These are phyloP conservation scores for Daldinia grandis DNA, from an alignment of 495 filamentous ascomycete genomes.

Conservation along the genomic window DNA sequence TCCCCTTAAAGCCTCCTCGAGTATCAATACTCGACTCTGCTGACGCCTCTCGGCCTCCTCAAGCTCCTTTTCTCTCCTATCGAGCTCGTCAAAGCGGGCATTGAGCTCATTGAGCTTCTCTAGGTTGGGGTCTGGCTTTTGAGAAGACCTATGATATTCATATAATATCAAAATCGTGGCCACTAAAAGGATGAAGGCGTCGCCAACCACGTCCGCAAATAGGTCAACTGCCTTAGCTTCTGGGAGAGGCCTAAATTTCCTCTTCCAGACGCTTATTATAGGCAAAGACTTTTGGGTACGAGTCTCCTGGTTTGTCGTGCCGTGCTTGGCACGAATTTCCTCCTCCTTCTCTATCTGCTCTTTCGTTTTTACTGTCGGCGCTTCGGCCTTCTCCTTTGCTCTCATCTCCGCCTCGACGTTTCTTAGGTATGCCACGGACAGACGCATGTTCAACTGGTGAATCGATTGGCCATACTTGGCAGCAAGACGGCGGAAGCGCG, in stretches of 20 bases:
- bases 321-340: constrained; percentile 56
- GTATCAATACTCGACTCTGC: constrained; percentile 64
- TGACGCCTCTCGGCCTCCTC: constrained; percentile 69
- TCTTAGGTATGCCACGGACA: constrained; percentile 84
- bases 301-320: constrained; percentile 48
- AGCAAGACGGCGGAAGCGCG: constrained; percentile 84
- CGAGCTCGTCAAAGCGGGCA: constrained; percentile 66
- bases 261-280: constrained; percentile 58
- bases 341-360: constrained; percentile 72
- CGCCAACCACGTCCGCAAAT: constrained; percentile 93
- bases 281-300: constrained; percentile 46
- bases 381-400: constrained; percentile 70
- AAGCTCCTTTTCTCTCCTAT: constrained; percentile 68
- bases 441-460: constrained; percentile 92
- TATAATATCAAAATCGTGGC: constrained; percentile 81
- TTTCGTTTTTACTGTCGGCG: constrained; percentile 82
- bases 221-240: constrained; percentile 95
- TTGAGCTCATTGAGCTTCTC: constrained; percentile 77
- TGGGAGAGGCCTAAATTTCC: constrained; percentile 74
- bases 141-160: constrained; percentile 76
- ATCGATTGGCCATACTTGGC: constrained; percentile 73
- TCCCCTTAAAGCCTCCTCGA: constrained; percentile 74
- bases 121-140: constrained; percentile 74
- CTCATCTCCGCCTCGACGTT: constrained; percentile 70
- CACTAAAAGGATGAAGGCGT: constrained; percentile 86